Evolutionary conservation across 495 filamentous ascomycete species (phyloP), one percentile per base, ranked within the genome.

Genomic region (Tetracladium marchalianum): DNA sequence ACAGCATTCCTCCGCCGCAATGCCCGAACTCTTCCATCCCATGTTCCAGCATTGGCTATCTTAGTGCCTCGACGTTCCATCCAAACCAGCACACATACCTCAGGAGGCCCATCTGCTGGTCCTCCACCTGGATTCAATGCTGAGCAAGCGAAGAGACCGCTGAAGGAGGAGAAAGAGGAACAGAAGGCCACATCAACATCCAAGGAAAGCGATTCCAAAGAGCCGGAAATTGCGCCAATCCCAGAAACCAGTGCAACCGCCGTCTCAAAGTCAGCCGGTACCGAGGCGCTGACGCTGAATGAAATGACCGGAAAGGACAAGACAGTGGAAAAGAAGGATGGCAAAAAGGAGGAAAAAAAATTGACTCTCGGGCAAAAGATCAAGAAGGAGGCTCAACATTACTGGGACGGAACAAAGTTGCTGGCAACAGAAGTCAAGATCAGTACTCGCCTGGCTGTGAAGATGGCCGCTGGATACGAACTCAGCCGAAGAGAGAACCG

Each of bases 381-480:
- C 55, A 97, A 94, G 73, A 85, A 86, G 59, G 92, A 97, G 61
- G 70, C 72, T 12, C 76, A 81, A 50, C 92, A 99, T 63, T 99
- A 97, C 68, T 97, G 92, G 92, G 92, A 99, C 73, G 92, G 92
- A 33, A 99, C 90, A n/a, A 99, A 99, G 65, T 70, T 99, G 51
- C 72, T 99, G 55, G 87, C 85, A 18, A 84, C 85, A 0, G 92
- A 99, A 66, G 83, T 96, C 47, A 83, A 70, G 64, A 99, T 99
- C 59, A 95, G 89, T 65, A 83, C 80, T 10, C 83, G 83, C 33
- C 67, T 99, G 50, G 92, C 89, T 1, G 62, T 95, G 62, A 96
- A 95, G 72, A 99, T 99, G 92, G 90, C 89, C 8, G 89, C 81
- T 47, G 92, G 92, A 0, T 99, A 99, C 66, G 92, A 99, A 66